Evolutionary conservation across 331 rosid genomes (phyloP).

Genomic region (Rhamnella rubrinervis): DNA sequence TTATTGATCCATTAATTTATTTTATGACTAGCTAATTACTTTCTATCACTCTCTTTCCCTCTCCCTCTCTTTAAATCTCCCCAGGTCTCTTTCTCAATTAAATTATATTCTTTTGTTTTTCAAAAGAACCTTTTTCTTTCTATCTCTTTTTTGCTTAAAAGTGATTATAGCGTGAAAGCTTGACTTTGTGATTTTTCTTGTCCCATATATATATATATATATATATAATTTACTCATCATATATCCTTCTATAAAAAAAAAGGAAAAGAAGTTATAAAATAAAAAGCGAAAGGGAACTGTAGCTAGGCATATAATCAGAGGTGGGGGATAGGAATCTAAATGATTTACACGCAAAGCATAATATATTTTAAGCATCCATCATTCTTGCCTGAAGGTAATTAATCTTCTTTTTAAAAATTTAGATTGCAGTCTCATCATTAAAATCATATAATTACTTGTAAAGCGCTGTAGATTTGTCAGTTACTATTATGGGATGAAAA

Average conservation of each 20-base stretch:
- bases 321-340: slow-evolving; percentile 40
- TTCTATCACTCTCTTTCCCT: slow-evolving; percentile 7
- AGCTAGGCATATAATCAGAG: slow-evolving; percentile 22
- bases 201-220: too few relatives aligned
- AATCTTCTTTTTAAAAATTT: not conserved
- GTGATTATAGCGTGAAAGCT: slow-evolving; percentile 41
- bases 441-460: too few relatives aligned
- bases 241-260: not conserved
- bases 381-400: slow-evolving; percentile 27
- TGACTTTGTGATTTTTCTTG: slow-evolving; percentile 15
- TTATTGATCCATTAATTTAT: slow-evolving; percentile 30
- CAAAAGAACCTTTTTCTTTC: slow-evolving; percentile 7
- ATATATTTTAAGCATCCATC: slow-evolving; percentile 32
- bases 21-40: too few relatives aligned
- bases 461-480: too few relatives aligned
- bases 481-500: too few relatives aligned
- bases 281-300: slow-evolving; percentile 35
- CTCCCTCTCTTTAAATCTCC: not conserved
- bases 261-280: not conserved
- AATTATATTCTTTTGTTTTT: not conserved
- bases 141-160: not conserved
- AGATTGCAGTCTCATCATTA: too few relatives aligned
- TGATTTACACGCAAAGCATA: slow-evolving; percentile 28
- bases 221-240: too few relatives aligned
- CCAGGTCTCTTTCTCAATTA: slow-evolving; percentile 1